Evolutionary conservation across 2,329 filamentous ascomycete genomes (phyloP).

Genomic region (Xylaria sp.): DNA sequence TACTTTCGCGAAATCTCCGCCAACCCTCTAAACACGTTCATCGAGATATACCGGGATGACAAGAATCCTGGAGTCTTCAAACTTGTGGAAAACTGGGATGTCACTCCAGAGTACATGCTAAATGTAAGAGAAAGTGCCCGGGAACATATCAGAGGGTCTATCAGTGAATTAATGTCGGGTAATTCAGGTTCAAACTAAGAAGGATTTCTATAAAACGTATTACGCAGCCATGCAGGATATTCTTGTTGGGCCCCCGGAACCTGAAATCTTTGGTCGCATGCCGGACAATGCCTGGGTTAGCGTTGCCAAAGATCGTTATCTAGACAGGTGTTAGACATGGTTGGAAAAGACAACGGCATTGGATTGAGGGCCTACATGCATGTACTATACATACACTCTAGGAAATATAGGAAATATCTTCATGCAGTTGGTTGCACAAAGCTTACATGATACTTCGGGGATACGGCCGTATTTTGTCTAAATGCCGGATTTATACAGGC

Average conservation of each 20-base stretch:
- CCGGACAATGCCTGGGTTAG: not conserved
- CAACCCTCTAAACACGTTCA: not conserved
- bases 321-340: not conserved
- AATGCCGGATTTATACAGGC: not conserved
- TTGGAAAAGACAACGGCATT: not conserved
- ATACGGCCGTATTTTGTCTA: not conserved
- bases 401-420: not conserved
- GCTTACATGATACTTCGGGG: not conserved
- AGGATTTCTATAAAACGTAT: not conserved
- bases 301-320: not conserved
- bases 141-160: not conserved
- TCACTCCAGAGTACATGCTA: not conserved
- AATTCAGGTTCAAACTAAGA: not conserved
- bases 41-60: slow-evolving; percentile 1
- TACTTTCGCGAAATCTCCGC: not conserved
- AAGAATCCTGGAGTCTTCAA: not conserved
- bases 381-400: too few species aligned
- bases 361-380: not conserved
- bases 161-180: not conserved
- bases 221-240: not conserved
- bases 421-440: not conserved
- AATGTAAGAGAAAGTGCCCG: not conserved
- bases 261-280: not conserved
- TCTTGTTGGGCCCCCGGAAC: not conserved
- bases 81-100: not conserved